Conservation (phyloP, 1,284 basidiomycete species). For the Athelia psychrophila region DNA sequence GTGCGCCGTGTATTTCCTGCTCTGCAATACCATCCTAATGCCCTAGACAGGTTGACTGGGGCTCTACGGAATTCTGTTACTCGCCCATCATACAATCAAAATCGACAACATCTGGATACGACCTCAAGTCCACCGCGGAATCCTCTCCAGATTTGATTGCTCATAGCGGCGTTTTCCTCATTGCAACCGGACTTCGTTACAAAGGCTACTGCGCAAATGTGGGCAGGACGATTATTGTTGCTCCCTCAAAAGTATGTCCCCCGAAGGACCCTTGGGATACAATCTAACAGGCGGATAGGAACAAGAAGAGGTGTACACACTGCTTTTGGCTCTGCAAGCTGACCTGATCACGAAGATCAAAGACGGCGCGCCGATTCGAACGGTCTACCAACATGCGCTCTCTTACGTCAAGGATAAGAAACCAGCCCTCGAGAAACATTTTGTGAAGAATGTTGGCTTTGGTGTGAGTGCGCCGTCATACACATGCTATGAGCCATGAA, state of each 20-base stretch:
- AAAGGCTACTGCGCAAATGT: slow-evolving; percentile 93
- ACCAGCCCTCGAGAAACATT: slow-evolving; percentile 78
- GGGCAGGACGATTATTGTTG: slow-evolving; percentile 92
- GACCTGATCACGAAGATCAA: slow-evolving; percentile 79
- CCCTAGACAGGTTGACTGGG: slow-evolving; percentile 73
- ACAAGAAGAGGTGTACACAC: slow-evolving; percentile 85
- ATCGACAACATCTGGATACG: slow-evolving; percentile 79
- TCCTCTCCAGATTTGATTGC: slow-evolving; percentile 84
- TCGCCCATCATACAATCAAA: slow-evolving; percentile 95
- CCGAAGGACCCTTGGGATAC: background rate
- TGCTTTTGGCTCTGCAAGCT: slow-evolving; percentile 77
- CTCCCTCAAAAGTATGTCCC: slow-evolving; percentile 75
- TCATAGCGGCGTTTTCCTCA: slow-evolving; percentile 88
- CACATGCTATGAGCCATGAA: background rate
- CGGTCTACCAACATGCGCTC: slow-evolving; percentile 80
- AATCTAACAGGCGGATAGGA: slow-evolving; percentile 45
- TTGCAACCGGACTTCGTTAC: slow-evolving; percentile 89
- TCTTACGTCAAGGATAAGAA: slow-evolving; percentile 75
- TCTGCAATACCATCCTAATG: slow-evolving; percentile 7
- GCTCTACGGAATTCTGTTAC: slow-evolving; percentile 89
- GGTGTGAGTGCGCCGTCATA: slow-evolving; percentile 49
- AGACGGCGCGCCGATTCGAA: slow-evolving; percentile 76
- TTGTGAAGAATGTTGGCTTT: slow-evolving; percentile 92
- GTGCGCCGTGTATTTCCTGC: slow-evolving; percentile 38
- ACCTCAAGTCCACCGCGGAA: slow-evolving; percentile 84